Conservation (phyloP, 768 basidiomycete genomes). For the Crepidotus variabilis region DNA sequence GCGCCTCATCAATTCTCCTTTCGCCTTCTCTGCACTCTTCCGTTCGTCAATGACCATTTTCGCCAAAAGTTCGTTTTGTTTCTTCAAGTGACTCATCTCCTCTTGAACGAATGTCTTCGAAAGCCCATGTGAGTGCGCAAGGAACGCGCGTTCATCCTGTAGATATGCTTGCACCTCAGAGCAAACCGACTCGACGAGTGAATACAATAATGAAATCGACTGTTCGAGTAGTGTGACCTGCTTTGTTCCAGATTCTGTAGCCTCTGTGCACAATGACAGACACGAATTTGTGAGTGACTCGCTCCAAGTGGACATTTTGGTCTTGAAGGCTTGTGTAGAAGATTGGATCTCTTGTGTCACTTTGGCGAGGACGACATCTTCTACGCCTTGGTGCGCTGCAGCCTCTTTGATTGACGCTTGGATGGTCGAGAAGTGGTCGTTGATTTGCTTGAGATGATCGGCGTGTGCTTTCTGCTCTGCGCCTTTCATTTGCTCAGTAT, state of each 20-base stretch:
- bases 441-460: constrained; percentile 48
- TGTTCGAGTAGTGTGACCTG: constrained; percentile 53
- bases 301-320: constrained; percentile 53
- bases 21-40: constrained; percentile 59
- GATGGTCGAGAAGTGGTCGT: constrained; percentile 53
- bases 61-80: constrained; percentile 66
- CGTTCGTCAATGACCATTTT: constrained; percentile 66
- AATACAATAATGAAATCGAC: constrained; percentile 53
- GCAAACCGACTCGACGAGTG: constrained; percentile 57
- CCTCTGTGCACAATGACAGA: constrained; percentile 41
- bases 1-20: constrained; percentile 70
- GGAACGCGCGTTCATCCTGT: constrained; percentile 46
- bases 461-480: constrained; percentile 54
- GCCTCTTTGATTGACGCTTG: constrained; percentile 51
- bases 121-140: constrained; percentile 45
- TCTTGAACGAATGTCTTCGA: constrained; percentile 17
- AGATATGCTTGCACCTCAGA: constrained; percentile 57
- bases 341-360: constrained; percentile 32
- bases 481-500: constrained; percentile 52
- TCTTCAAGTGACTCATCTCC: constrained; percentile 57
- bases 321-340: constrained; percentile 35
- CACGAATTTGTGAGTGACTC: constrained; percentile 45
- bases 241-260: constrained; percentile 37
- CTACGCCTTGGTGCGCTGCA: constrained; percentile 50
- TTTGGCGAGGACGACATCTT: constrained; percentile 45